A percentile compares a stretch with the other conserved stretches of the same genome.
phyloP scores from a whole-genome alignment of 2,329 filamentous ascomycete species.

The Thelonectria discophora region DNA sequence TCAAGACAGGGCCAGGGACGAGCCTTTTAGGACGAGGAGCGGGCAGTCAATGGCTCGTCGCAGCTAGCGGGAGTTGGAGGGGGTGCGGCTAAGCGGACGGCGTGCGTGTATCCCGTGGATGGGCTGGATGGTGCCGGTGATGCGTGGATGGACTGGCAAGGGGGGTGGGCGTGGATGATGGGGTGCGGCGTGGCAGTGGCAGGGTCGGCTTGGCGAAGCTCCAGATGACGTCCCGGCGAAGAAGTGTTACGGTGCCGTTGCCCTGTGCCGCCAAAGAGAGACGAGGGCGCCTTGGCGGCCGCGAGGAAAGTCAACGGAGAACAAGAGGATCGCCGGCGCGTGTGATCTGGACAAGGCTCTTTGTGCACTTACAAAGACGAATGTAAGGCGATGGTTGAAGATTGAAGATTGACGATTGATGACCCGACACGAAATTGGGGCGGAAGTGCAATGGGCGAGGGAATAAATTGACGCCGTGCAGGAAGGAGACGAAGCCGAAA shows the following conservation, averaged over 20 bases:
- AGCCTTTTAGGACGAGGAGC: constrained; percentile 38
- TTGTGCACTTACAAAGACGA: not conserved
- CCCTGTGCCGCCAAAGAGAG: constrained; percentile 5
- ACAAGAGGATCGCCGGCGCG: constrained; percentile 10
- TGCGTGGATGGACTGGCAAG: constrained; percentile 10
- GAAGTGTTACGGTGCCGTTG: constrained; percentile 19
- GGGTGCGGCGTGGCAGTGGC: constrained; percentile 29
- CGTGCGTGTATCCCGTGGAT: constrained; percentile 25
- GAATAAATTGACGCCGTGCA: constrained; percentile 10
- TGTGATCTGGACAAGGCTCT: constrained; percentile 3
- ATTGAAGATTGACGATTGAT: not conserved
- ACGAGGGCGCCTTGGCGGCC: constrained; percentile 19
- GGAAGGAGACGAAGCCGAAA: constrained; percentile 5
- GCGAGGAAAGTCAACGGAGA: constrained; percentile 1
- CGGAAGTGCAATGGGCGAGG: constrained; percentile 5
- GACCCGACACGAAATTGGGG: not conserved
- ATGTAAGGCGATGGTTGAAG: not conserved
- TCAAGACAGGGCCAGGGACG: constrained; percentile 36
- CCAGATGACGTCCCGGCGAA: constrained; percentile 42
- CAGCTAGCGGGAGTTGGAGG: constrained; percentile 34
- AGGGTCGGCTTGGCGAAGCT: constrained; percentile 29
- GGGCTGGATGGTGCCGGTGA: constrained; percentile 19
- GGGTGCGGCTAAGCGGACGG: constrained; percentile 15
- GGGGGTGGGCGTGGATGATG: constrained; percentile 23
- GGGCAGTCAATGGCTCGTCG: constrained; percentile 31